Percentiles rank a stretch among this genome's conserved stretches.
Evolutionary conservation across 768 basidiomycete species (phyloP).

Genomic region (Leccinum sublutescens): DNA sequence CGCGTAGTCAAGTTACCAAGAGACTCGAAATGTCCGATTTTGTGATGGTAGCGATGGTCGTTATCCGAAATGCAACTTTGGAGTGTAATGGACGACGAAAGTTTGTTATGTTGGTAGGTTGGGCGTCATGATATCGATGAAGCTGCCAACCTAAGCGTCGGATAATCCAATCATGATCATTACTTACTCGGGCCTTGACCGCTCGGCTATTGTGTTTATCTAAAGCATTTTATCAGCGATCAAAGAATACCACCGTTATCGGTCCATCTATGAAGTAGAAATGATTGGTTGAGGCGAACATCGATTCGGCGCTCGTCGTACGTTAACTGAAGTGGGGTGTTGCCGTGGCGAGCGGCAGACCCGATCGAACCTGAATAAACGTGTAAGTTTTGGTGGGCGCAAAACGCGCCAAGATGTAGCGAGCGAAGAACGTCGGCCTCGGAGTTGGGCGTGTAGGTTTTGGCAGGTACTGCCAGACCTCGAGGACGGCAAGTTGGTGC

Average conservation of each 20-base stretch:
- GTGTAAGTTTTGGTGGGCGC: not conserved
- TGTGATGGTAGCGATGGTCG: conserved; percentile 23
- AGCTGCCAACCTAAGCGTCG: not conserved
- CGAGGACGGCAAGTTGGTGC: not conserved
- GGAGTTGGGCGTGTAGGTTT: conserved; percentile 3
- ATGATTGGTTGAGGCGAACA: conserved; percentile 1
- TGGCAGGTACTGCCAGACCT: not conserved
- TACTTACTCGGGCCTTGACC: not conserved
- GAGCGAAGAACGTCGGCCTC: not conserved
- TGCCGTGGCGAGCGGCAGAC: conserved; percentile 13
- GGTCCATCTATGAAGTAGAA: conserved; percentile 12
- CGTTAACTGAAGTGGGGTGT: conserved; percentile 5
- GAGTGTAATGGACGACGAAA: not conserved
- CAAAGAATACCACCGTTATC: conserved; percentile 1
- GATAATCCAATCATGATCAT: not conserved
- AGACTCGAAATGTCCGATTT: not conserved
- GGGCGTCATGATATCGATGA: not conserved
- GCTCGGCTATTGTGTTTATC: not conserved
- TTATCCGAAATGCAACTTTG: not conserved
- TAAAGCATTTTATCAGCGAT: not conserved
- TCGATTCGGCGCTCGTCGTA: not conserved
- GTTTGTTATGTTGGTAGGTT: not conserved
- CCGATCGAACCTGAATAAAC: not conserved
- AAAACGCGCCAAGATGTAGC: not conserved
- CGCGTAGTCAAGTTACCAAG: conserved; percentile 12